phyloP scores from a whole-genome alignment of 306 rosid genomes.

The Prunus fruticosa region DNA sequence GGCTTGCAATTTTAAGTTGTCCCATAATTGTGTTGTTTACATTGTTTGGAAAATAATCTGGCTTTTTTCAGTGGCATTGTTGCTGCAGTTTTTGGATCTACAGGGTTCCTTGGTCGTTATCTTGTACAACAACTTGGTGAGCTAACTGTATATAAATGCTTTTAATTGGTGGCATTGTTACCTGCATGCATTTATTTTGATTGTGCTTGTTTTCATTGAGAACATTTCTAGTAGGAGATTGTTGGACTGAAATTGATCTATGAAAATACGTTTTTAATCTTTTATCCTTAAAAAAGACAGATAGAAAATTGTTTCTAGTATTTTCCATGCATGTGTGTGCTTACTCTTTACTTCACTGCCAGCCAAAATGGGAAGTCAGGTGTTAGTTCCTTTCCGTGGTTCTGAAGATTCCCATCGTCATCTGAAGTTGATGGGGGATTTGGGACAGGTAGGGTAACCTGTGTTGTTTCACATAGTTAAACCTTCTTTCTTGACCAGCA shows the following conservation, averaged over 20 bases:
- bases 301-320: background rate
- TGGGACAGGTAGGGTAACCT: conserved; percentile 79
- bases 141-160: background rate
- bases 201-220: background rate
- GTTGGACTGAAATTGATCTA: background rate
- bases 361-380: conserved; percentile 99
- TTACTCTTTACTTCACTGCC: conserved; percentile 32
- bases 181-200: background rate
- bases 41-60: background rate
- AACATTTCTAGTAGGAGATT: background rate
- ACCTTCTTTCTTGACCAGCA: conserved; percentile 13
- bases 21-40: background rate
- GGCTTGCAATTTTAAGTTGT: background rate
- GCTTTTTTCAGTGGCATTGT: conserved; percentile 73
- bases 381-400: conserved; percentile 90
- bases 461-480: conserved; percentile 10
- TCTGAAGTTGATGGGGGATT: conserved; percentile 96
- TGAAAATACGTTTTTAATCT: background rate
- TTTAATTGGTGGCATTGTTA: background rate
- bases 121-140: conserved; percentile 96
- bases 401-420: conserved; percentile 94
- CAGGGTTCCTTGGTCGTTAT: conserved; percentile 99
- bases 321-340: conserved; percentile 17
- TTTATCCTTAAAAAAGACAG: background rate
- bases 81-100: conserved; percentile 95